Evolutionary conservation across 345 rosid genomes (phyloP), one percentile per base, ranked within the genome.

Genomic region (Arabis alpina): DNA sequence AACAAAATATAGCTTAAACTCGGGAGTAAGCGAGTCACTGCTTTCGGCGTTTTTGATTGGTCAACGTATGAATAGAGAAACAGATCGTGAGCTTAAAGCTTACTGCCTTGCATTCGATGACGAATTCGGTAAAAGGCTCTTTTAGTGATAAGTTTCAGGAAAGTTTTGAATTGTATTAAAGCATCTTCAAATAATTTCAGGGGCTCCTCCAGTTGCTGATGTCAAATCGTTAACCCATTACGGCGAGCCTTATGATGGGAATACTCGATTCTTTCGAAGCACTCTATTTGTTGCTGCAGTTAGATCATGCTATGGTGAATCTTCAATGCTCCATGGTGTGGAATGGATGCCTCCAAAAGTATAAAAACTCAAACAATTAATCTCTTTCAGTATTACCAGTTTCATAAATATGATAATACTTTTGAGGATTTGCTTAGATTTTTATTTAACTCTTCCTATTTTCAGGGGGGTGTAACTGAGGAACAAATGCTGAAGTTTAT

Each of bases 331-430:
- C 69, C 99, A 94, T 80, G 99, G 96, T 30, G 96, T 86, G 59
- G 99, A 91, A 51, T 94, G 99, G 99, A 91, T 94, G 99, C 93
- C 99, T 69, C 99, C 96, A 41, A 89, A 91, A 80, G 98, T 93
- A 76, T 10, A 37, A 30, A 80, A 54, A 55, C 8, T 32, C 41
- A 27, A 60, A 8, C 10, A 28, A 13, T 24, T 16, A 58, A 72
- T 54, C 54, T 36, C 25, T 10, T 61, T 8, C 34, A 25, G 36
- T 39, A 4, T 27, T 2, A 23, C 10, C 0, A 55, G 28, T 51
- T 60, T 63, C 15, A 13, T 54, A 42, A 2, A 39, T 9, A 13
- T 41, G 72, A 30, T 73, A 13, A 64, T 27, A 45, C 16, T 48
- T 72, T 30, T 0, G 3, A 39, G 32, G 34, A 60, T 27, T 11